Percentiles rank a stretch among this genome's conserved stretches.
phyloP scores from a whole-genome alignment of 1,284 basidiomycete genomes.

The Coniferiporia sulphurascens region DNA sequence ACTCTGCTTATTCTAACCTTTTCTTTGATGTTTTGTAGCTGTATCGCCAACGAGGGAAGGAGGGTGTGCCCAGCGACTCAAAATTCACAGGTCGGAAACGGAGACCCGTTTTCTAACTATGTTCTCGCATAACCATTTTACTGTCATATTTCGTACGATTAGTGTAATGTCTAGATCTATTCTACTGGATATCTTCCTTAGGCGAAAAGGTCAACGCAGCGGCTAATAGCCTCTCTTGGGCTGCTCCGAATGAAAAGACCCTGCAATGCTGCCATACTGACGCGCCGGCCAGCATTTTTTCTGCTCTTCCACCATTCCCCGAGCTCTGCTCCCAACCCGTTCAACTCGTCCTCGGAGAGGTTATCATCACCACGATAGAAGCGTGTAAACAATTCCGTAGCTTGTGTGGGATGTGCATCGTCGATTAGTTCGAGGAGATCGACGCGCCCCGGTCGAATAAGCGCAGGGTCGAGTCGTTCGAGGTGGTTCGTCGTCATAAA shows the following conservation, averaged over 20 bases:
- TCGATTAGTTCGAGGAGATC: constrained; percentile 84
- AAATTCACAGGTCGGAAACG: constrained; percentile 79
- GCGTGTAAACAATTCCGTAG: constrained; percentile 70
- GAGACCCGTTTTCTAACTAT: constrained; percentile 54
- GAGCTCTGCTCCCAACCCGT: constrained; percentile 44
- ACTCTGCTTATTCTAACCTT: neutral
- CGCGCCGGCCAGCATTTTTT: constrained; percentile 46
- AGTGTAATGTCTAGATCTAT: constrained; percentile 10
- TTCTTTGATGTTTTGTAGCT: constrained; percentile 38
- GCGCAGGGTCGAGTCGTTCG: constrained; percentile 78
- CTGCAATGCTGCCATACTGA: constrained; percentile 94
- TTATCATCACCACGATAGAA: constrained; percentile 67
- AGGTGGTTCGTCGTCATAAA: constrained; percentile 99
- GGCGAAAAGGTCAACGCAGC: constrained; percentile 51
- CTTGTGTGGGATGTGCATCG: constrained; percentile 84
- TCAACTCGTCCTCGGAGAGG: constrained; percentile 36
- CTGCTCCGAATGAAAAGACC: constrained; percentile 84
- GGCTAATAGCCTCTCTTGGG: constrained; percentile 56
- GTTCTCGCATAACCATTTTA: neutral
- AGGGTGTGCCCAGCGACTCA: constrained; percentile 73
- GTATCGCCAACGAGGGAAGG: constrained; percentile 78
- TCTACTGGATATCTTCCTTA: constrained; percentile 15
- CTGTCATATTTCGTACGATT: constrained; percentile 7
- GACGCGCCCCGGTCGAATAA: constrained; percentile 93
- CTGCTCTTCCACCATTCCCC: constrained; percentile 49